Evolutionary conservation across 176 grass and related monocot genomes (phyloP).

Genomic region (Oryza rufipogon): DNA sequence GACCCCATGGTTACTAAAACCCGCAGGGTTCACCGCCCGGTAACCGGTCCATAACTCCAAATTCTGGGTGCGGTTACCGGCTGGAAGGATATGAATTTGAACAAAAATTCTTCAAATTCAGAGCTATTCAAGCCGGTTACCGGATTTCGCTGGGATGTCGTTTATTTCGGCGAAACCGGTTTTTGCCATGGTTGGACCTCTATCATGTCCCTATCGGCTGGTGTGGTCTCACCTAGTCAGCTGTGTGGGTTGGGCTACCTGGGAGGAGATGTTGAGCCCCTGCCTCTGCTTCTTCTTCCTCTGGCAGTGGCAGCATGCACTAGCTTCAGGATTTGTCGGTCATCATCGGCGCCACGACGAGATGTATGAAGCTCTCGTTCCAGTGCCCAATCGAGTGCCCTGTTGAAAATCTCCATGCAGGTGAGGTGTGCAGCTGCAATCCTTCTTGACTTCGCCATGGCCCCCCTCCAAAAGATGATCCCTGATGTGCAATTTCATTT

Average conservation of each 20-base stretch:
- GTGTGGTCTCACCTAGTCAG: slow-evolving; percentile 39
- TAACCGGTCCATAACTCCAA: too few species aligned
- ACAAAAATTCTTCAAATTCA: not conserved
- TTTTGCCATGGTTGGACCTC: slow-evolving; percentile 11
- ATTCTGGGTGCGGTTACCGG: too few species aligned
- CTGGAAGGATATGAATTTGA: not conserved
- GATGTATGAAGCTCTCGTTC: not conserved
- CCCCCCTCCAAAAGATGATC: not conserved
- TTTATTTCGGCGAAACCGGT: not conserved
- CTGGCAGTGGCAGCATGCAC: slow-evolving; percentile 43
- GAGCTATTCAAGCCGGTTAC: not conserved
- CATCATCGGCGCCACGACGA: slow-evolving; percentile 37
- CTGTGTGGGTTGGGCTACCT: not conserved
- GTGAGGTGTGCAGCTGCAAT: not conserved
- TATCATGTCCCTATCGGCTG: not conserved
- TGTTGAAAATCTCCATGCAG: slow-evolving; percentile 27
- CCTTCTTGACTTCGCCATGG: not conserved
- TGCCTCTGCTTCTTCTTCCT: slow-evolving; percentile 39
- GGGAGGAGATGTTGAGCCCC: not conserved
- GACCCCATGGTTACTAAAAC: not conserved
- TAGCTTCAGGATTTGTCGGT: slow-evolving; percentile 34
- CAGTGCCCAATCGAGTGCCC: slow-evolving; percentile 48
- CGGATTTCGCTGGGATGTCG: not conserved
- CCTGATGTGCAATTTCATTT: not conserved
- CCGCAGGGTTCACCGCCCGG: too few species aligned